These are phyloP conservation scores for Domatiomyces catenatus DNA, from an alignment of 2,329 filamentous ascomycete species.

Conservation along the genomic window DNA sequence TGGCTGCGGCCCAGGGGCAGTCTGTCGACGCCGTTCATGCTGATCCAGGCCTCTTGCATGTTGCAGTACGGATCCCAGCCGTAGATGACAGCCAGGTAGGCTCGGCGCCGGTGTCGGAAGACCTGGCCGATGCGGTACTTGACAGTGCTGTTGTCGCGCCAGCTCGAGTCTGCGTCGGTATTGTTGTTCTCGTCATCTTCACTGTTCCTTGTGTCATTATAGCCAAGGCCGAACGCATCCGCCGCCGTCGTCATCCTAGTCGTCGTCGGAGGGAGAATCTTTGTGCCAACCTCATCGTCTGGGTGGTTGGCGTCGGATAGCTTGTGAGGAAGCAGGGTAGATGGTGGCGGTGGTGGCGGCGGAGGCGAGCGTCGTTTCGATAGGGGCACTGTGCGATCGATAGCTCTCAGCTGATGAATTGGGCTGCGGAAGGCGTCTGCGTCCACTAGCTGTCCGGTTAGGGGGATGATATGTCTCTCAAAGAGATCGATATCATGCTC, in stretches of 20 bases:
- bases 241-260: too few species aligned
- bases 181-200: slow-evolving; percentile 20
- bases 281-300: not conserved
- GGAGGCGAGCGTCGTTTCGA: slow-evolving; percentile 16
- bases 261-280: not conserved
- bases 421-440: slow-evolving; percentile 33
- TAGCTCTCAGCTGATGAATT: slow-evolving; percentile 39
- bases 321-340: not conserved
- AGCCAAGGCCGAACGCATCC: slow-evolving; percentile 23
- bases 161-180: slow-evolving; percentile 6
- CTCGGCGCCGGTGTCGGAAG: slow-evolving; percentile 67
- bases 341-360: slow-evolving; percentile 9
- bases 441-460: slow-evolving; percentile 38
- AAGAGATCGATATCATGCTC: slow-evolving; percentile 59
- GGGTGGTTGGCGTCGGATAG: not conserved
- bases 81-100: slow-evolving; percentile 65
- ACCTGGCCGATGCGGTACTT: slow-evolving; percentile 64
- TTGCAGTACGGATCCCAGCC: slow-evolving; percentile 62
- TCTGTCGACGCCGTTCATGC: slow-evolving; percentile 47
- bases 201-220: slow-evolving; percentile 27
- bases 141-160: slow-evolving; percentile 25
- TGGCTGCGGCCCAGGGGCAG: slow-evolving; percentile 46
- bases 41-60: slow-evolving; percentile 48
- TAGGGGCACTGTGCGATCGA: slow-evolving; percentile 33
- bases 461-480: slow-evolving; percentile 49